phyloP scores from a whole-genome alignment of 306 rosid species.

The Dryas octopetala region DNA sequence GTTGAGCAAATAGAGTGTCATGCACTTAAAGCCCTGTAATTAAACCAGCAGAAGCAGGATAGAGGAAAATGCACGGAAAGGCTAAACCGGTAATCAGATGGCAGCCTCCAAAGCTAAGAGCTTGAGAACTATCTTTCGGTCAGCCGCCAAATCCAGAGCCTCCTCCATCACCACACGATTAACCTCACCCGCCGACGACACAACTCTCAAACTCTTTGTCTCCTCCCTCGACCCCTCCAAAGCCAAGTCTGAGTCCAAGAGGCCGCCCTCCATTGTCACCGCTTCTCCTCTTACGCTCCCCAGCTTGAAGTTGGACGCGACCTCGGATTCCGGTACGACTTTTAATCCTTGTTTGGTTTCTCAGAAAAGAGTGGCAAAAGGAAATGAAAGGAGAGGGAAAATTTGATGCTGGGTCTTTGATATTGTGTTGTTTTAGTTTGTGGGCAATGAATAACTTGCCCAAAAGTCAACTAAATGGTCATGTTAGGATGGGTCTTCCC shows the following conservation, averaged over 20 bases:
- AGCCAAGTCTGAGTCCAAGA: conserved; percentile 8
- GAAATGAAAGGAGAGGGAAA: background rate
- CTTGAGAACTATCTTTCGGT: conserved; percentile 32
- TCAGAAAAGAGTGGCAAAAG: background rate
- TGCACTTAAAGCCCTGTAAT: no score
- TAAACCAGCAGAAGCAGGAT: no score
- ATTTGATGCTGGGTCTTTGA: background rate
- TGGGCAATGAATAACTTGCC: background rate
- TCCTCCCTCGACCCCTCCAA: conserved; percentile 24
- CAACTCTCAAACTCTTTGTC: conserved; percentile 25
- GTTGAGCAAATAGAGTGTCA: no score
- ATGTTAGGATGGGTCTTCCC: conserved; percentile 1
- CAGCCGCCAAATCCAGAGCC: conserved; percentile 23
- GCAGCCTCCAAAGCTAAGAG: conserved; percentile 37
- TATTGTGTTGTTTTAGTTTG: background rate
- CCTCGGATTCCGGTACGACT: conserved; percentile 50
- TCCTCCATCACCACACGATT: conserved; percentile 7
- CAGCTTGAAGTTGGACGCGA: conserved; percentile 29
- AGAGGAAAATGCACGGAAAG: background rate
- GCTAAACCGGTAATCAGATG: conserved; percentile 25
- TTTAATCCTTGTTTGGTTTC: conserved; percentile 16
- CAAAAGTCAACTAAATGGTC: conserved; percentile 12
- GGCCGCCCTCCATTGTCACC: background rate
- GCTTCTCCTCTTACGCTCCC: conserved; percentile 25
- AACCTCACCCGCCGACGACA: conserved; percentile 18